Percentiles rank a stretch among this genome's conserved stretches.
phyloP scores from a whole-genome alignment of 2,329 filamentous ascomycete species.

The Fusarium mexicanum region DNA sequence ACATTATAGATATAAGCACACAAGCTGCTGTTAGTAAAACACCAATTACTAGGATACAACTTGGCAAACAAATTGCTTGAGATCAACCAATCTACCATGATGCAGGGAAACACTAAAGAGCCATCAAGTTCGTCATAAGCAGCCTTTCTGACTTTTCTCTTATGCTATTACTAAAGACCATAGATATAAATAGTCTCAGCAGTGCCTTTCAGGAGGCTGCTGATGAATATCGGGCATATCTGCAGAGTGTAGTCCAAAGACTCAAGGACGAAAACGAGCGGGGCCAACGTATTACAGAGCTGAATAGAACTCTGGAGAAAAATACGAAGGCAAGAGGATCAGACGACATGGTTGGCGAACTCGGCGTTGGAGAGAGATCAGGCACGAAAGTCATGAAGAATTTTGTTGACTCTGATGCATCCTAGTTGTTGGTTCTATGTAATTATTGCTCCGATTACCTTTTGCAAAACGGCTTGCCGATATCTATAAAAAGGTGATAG shows the following conservation, averaged over 20 bases:
- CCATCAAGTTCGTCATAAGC: neutral
- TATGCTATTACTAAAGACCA: neutral
- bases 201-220: neutral
- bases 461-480: neutral
- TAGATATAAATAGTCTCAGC: fast-evolving
- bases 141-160: neutral
- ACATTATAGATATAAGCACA: neutral
- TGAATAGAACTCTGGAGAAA: neutral
- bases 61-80: neutral
- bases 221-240: neutral
- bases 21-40: neutral
- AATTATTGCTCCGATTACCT: neutral
- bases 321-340: neutral
- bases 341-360: too few relatives aligned
- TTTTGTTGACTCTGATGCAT: neutral
- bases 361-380: neutral
- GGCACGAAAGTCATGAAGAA: neutral
- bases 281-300: neutral
- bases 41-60: neutral
- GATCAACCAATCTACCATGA: neutral
- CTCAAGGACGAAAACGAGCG: neutral
- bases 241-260: neutral
- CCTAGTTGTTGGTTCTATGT: neutral
- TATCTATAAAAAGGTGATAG: neutral
- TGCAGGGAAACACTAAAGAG: neutral